phyloP scores from a whole-genome alignment of 139 green algal species.

The Monoraphidium neglectum region DNA sequence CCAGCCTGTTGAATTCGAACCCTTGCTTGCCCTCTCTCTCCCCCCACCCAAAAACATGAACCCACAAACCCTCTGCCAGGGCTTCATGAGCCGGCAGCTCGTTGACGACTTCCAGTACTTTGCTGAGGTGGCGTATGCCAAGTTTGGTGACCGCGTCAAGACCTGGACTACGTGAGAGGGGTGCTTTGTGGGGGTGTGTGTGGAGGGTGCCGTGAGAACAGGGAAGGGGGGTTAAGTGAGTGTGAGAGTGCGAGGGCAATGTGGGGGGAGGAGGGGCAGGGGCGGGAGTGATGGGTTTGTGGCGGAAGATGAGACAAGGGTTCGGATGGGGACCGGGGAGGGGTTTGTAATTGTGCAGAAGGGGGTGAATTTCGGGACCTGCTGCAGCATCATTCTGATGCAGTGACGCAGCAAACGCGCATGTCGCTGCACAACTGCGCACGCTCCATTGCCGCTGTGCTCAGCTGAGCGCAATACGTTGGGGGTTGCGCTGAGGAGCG shows the following conservation, averaged over 20 bases:
- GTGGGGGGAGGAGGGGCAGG: neutral
- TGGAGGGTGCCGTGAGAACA: neutral
- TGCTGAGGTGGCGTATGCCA: constrained; percentile 12
- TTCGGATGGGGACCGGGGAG: neutral
- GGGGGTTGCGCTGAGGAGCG: too few relatives aligned
- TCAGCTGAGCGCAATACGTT: too few relatives aligned
- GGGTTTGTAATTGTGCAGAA: too few relatives aligned
- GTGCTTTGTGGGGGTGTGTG: constrained; percentile 43
- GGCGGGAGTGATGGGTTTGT: neutral
- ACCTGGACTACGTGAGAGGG: constrained; percentile 90
- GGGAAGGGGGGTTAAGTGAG: neutral
- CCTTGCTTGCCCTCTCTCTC: too few relatives aligned
- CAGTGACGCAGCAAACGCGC: too few relatives aligned
- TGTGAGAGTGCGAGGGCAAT: neutral
- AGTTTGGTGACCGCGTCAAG: constrained; percentile 61
- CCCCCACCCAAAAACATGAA: too few relatives aligned
- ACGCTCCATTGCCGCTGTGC: too few relatives aligned
- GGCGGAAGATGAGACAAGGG: neutral
- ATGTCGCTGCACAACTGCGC: too few relatives aligned
- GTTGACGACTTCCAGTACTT: constrained; percentile 3
- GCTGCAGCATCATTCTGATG: too few relatives aligned
- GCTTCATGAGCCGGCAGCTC: neutral
- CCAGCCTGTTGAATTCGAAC: too few relatives aligned
- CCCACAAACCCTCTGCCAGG: neutral
- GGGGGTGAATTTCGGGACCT: too few relatives aligned